Percentiles rank a stretch among this genome's conserved stretches.
These are phyloP conservation scores for Euphorbia pulcherrima DNA, from an alignment of 345 rosid species.

Conservation along the genomic window DNA sequence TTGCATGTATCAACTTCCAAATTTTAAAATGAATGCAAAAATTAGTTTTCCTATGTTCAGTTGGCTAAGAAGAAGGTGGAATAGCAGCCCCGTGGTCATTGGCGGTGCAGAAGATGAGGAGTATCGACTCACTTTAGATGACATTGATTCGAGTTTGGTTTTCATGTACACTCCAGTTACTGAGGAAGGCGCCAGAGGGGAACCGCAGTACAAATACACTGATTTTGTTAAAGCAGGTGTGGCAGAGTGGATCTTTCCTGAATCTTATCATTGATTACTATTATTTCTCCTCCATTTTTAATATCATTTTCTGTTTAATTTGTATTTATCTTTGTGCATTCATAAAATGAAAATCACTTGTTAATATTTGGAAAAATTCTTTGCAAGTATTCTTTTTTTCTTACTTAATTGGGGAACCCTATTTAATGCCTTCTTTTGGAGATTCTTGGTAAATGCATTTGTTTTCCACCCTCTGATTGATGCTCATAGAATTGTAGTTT, in stretches of 20 bases:
- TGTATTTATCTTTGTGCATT: background rate
- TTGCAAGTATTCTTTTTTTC: background rate
- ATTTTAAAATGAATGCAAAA: background rate
- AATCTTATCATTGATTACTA: slow-evolving; percentile 1
- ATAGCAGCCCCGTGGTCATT: slow-evolving; percentile 83
- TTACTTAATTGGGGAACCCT: background rate
- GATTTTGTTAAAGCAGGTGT: slow-evolving; percentile 94
- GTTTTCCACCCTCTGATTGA: background rate
- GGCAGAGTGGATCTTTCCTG: slow-evolving; percentile 9
- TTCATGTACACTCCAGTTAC: slow-evolving; percentile 97
- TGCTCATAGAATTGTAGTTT: background rate
- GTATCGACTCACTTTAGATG: slow-evolving; percentile 69
- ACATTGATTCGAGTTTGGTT: slow-evolving; percentile 88
- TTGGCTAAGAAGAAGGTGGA: slow-evolving; percentile 96
- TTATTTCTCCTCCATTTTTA: background rate
- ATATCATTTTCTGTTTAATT: background rate
- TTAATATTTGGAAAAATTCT: background rate
- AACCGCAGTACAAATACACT: slow-evolving; percentile 89
- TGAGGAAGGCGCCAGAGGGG: slow-evolving; percentile 92
- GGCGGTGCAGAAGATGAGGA: slow-evolving; percentile 88
- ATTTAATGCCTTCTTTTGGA: background rate
- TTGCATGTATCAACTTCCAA: background rate
- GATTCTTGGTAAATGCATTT: background rate
- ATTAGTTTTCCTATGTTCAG: slow-evolving; percentile 34
- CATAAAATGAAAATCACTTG: background rate